A percentile compares a stretch with the other conserved stretches of the same genome.
These are phyloP conservation scores for Liriodendron chinense DNA, from an alignment of 164 flowering plant genomes.

Conservation along the genomic window DNA sequence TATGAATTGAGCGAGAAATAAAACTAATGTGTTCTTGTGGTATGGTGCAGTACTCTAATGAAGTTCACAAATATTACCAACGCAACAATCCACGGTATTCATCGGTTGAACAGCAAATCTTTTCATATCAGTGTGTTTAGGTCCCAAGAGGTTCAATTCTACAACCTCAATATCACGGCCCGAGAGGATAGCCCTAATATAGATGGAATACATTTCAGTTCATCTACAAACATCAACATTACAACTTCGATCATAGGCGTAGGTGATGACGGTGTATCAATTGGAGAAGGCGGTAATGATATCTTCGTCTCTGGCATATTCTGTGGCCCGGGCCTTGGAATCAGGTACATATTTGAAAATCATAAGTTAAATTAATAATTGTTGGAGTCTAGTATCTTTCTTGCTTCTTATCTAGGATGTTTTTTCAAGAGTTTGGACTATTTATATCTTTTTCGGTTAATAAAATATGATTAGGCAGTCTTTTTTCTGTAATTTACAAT, in stretches of 20 bases:
- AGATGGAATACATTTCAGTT: constrained; percentile 9
- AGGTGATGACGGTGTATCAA: constrained; percentile 54
- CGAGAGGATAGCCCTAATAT: constrained; percentile 12
- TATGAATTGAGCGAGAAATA: neutral
- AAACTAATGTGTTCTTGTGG: neutral
- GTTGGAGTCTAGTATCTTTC: neutral
- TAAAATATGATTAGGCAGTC: neutral
- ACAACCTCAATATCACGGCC: constrained; percentile 10
- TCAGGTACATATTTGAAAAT: constrained; percentile 30
- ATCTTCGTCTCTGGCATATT: constrained; percentile 23
- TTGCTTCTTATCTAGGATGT: too few relatives aligned
- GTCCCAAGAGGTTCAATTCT: constrained; percentile 21
- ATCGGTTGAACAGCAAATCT: constrained; percentile 37
- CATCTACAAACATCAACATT: constrained; percentile 1
- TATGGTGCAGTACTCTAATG: constrained; percentile 31
- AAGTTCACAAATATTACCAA: constrained; percentile 41
- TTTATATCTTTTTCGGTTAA: neutral
- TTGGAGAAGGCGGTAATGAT: constrained; percentile 33
- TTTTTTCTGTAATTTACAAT: too few relatives aligned
- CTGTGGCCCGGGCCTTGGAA: constrained; percentile 61
- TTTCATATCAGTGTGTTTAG: constrained; percentile 28
- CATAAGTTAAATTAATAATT: too few relatives aligned
- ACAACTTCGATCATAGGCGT: constrained; percentile 21
- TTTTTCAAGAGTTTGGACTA: too few relatives aligned
- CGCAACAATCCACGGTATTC: constrained; percentile 28